Percentiles rank a stretch among this genome's conserved stretches.
Evolutionary conservation across 306 rosid genomes (phyloP).

Genomic region (apple (Malus domestica)): DNA sequence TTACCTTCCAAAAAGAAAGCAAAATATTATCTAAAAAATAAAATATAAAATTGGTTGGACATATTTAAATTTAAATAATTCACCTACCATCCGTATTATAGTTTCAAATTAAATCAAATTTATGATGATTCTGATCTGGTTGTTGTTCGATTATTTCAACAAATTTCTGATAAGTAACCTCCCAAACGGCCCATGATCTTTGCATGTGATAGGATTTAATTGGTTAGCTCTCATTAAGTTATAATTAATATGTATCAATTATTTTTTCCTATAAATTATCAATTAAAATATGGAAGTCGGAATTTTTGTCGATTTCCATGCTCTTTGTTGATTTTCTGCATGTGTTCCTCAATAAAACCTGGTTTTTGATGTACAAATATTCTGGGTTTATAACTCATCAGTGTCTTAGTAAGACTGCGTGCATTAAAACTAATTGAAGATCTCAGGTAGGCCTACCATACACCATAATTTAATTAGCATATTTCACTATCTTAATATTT

Average conservation of each 20-base stretch:
- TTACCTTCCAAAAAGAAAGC: background rate
- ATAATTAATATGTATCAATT: background rate
- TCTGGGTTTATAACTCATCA: conserved; percentile 9
- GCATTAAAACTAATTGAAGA: conserved; percentile 5
- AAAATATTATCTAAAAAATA: background rate
- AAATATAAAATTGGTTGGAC: background rate
- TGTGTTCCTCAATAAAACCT: conserved; percentile 21
- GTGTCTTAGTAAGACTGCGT: background rate
- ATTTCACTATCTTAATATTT: background rate
- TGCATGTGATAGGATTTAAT: conserved; percentile 39
- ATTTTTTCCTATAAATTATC: background rate
- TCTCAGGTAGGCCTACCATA: conserved; percentile 6
- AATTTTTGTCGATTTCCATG: conserved; percentile 62
- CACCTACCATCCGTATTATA: conserved; percentile 2
- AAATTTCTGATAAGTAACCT: background rate
- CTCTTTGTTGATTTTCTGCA: conserved; percentile 44
- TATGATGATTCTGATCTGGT: background rate
- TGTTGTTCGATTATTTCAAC: background rate
- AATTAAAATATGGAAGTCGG: conserved; percentile 31
- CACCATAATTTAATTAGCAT: background rate
- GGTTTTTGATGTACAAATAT: conserved; percentile 5
- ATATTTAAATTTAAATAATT: background rate
- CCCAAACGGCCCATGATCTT: conserved; percentile 23
- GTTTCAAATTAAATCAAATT: background rate
- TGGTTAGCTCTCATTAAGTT: conserved; percentile 13